Conservation (phyloP, 2,329 filamentous ascomycete species). For the Xylariaceae sp. region DNA sequence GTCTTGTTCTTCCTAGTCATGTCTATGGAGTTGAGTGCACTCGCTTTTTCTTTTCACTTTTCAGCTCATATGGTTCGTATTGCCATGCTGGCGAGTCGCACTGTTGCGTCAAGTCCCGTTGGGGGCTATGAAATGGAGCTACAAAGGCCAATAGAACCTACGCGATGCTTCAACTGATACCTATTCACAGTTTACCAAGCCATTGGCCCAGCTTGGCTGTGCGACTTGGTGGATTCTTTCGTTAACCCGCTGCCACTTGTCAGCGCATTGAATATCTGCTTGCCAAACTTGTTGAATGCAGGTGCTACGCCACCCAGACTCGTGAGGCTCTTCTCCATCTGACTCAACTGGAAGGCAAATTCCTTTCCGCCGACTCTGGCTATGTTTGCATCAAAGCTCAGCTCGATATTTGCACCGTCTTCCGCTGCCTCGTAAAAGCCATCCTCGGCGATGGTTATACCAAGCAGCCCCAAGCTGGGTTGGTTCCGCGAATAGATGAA, state of each 20-base stretch:
- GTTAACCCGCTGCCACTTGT: background rate
- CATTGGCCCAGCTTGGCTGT: background rate
- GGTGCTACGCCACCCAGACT: conserved; percentile 32
- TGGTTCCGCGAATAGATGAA: conserved; percentile 44
- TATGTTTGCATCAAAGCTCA: conserved; percentile 26
- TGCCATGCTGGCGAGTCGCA: too few relatives aligned
- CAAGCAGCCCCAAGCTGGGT: conserved; percentile 39
- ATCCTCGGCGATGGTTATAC: conserved; percentile 35
- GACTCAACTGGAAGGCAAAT: conserved; percentile 32
- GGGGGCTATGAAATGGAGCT: too few relatives aligned
- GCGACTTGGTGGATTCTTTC: background rate
- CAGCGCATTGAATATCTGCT: conserved; percentile 6
- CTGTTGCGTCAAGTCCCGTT: too few relatives aligned
- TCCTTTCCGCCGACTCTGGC: conserved; percentile 14
- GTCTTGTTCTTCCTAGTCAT: too few relatives aligned
- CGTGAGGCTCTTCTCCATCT: conserved; percentile 35
- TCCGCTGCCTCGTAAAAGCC: conserved; percentile 32
- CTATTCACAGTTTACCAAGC: background rate
- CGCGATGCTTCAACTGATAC: too few relatives aligned
- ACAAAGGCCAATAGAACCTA: too few relatives aligned
- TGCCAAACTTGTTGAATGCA: conserved; percentile 36
- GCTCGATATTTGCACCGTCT: conserved; percentile 31
- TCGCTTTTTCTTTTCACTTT: too few relatives aligned
- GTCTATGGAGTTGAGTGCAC: too few relatives aligned
- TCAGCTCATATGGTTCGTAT: too few relatives aligned